Percentiles rank a stretch among this genome's conserved stretches.
Conservation (phyloP, 805 yeast species). For the Yamadazyma philogaea region DNA sequence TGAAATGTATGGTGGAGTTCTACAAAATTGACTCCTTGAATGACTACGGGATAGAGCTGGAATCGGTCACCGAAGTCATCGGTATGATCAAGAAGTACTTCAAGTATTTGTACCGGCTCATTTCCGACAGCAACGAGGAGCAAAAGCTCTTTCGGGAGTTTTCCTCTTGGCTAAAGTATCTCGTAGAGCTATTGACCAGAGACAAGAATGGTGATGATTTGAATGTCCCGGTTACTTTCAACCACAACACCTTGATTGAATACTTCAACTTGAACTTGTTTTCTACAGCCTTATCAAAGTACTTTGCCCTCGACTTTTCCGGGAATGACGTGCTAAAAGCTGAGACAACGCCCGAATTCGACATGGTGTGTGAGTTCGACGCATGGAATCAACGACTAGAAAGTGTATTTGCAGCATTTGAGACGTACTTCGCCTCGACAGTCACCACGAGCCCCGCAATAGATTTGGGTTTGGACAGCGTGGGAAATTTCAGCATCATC, state of each 20-base stretch:
- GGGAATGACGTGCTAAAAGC: slow-evolving; percentile 3
- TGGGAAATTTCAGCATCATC: neutral
- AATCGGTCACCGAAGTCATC: slow-evolving; percentile 7
- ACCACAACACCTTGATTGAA: slow-evolving; percentile 21
- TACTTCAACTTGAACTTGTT: slow-evolving; percentile 24
- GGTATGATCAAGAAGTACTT: slow-evolving; percentile 22
- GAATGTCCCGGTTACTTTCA: slow-evolving; percentile 12
- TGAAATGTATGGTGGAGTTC: slow-evolving; percentile 43
- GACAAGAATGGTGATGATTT: slow-evolving; percentile 32
- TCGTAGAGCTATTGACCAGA: slow-evolving; percentile 34
- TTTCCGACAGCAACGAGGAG: slow-evolving; percentile 46
- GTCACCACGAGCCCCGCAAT: slow-evolving; percentile 1
- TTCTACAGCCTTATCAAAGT: slow-evolving; percentile 18
- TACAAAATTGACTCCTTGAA: slow-evolving; percentile 10
- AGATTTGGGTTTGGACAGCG: neutral
- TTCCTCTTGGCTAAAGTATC: slow-evolving; percentile 41
- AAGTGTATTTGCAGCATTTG: slow-evolving; percentile 2
- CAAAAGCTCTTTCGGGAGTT: slow-evolving; percentile 45
- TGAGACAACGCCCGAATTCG: neutral
- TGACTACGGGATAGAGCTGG: slow-evolving; percentile 10
- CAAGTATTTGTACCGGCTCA: slow-evolving; percentile 32
- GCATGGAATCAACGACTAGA: neutral
- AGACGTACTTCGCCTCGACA: slow-evolving; percentile 9
- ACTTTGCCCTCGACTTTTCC: slow-evolving; percentile 13
- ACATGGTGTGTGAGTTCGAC: neutral